Percentiles rank a stretch among this genome's conserved stretches.
Conservation (phyloP, 176 grass and related monocot genomes). For the Cymbopogon citratus region DNA sequence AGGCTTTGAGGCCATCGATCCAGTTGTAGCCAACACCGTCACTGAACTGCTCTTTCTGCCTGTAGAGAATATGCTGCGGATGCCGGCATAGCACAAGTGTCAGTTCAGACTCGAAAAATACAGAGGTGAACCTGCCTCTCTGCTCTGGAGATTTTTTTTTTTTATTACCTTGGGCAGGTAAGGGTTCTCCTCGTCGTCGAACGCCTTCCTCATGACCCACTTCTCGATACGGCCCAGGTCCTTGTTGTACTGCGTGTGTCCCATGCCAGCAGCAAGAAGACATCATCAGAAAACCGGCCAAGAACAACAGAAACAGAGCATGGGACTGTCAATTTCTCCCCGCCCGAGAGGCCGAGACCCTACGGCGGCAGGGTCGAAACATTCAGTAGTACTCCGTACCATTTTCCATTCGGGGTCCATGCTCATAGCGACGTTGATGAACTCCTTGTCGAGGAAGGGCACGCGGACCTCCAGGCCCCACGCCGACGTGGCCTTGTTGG, state of each 20-base stretch:
- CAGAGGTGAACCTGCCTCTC: neutral
- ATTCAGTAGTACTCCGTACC: conserved; percentile 43
- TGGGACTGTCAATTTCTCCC: neutral
- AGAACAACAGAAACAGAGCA: neutral
- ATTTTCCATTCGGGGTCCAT: conserved; percentile 95
- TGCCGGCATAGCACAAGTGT: neutral
- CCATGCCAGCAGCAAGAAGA: neutral
- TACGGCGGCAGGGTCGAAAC: neutral
- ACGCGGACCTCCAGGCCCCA: conserved; percentile 96
- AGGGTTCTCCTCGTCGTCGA: conserved; percentile 81
- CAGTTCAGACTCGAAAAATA: neutral
- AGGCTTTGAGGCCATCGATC: conserved; percentile 94
- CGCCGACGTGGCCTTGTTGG: conserved; percentile 87
- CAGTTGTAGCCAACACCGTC: conserved; percentile 93
- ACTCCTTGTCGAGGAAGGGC: conserved; percentile 97
- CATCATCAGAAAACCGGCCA: neutral
- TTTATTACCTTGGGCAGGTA: conserved; percentile 96
- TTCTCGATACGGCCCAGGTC: conserved; percentile 76
- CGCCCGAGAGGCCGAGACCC: neutral
- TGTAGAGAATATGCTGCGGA: conserved; percentile 88
- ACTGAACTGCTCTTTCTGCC: conserved; percentile 99
- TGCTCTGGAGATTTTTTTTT: neutral
- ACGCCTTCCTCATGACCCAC: conserved; percentile 91
- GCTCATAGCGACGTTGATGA: conserved; percentile 81
- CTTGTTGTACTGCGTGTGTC: conserved; percentile 49